Conservation (phyloP, 2,329 filamentous ascomycete genomes). For the Thielaviopsis populi region DNA sequence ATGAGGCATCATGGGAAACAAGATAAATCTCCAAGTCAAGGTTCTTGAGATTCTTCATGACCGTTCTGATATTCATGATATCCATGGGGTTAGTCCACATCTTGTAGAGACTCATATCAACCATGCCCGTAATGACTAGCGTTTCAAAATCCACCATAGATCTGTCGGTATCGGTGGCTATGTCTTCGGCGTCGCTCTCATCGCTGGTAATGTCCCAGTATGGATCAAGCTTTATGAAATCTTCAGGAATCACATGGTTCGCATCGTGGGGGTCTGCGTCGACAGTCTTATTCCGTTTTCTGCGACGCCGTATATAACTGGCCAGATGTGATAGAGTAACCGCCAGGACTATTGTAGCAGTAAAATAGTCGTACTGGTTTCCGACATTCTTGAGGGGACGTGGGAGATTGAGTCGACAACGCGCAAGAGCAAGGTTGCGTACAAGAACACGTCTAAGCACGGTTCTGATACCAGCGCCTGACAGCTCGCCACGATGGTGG, state of each 20-base stretch:
- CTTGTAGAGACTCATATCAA: conserved; percentile 14
- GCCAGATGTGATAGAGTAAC: neutral
- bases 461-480: too few relatives aligned
- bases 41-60: conserved; percentile 29
- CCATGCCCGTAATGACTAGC: neutral
- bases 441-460: too few relatives aligned
- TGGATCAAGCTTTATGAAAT: neutral
- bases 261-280: neutral
- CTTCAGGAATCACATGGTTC: neutral
- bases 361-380: neutral
- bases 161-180: neutral
- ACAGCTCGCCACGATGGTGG: too few relatives aligned
- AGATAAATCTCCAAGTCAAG: conserved; percentile 29
- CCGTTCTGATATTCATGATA: conserved; percentile 32
- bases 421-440: too few relatives aligned
- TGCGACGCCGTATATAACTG: neutral
- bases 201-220: neutral
- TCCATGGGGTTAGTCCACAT: conserved; percentile 39
- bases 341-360: neutral
- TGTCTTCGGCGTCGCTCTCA: neutral
- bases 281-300: neutral
- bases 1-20: neutral
- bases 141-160: neutral
- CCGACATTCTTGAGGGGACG: too few relatives aligned
- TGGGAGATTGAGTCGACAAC: neutral